Percentiles rank a stretch among this genome's conserved stretches.
These are phyloP conservation scores for Leccinum boreale DNA, from an alignment of 768 basidiomycete species.

Conservation along the genomic window DNA sequence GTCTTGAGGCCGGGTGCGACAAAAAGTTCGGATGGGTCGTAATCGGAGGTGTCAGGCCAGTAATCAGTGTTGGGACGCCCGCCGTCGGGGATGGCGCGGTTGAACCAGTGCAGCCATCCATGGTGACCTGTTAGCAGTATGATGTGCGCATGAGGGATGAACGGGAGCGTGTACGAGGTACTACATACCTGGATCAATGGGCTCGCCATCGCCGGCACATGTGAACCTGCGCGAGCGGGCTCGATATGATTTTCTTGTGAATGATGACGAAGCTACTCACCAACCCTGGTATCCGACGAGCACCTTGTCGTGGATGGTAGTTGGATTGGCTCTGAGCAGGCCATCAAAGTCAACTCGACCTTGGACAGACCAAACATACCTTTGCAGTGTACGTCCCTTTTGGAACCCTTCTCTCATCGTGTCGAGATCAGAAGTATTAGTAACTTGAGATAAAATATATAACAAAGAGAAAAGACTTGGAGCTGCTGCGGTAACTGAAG, in stretches of 20 bases:
- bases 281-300: constrained; percentile 88
- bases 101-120: constrained; percentile 87
- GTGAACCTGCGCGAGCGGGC: constrained; percentile 52
- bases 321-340: constrained; percentile 55
- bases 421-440: background rate
- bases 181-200: constrained; percentile 53
- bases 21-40: constrained; percentile 68
- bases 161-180: background rate
- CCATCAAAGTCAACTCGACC: background rate
- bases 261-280: constrained; percentile 35
- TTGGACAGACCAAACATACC: background rate
- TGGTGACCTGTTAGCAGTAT: constrained; percentile 51
- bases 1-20: constrained; percentile 63
- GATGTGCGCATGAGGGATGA: background rate
- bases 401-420: background rate
- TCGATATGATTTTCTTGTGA: background rate
- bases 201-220: constrained; percentile 65
- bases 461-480: background rate
- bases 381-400: background rate
- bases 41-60: constrained; percentile 77
- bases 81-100: constrained; percentile 61
- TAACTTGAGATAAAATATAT: background rate
- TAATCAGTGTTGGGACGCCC: constrained; percentile 73
- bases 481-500: background rate
- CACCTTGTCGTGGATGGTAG: constrained; percentile 80